phyloP scores from a whole-genome alignment of 2,329 filamentous ascomycete species.

The Aspergillus transmontanensis region DNA sequence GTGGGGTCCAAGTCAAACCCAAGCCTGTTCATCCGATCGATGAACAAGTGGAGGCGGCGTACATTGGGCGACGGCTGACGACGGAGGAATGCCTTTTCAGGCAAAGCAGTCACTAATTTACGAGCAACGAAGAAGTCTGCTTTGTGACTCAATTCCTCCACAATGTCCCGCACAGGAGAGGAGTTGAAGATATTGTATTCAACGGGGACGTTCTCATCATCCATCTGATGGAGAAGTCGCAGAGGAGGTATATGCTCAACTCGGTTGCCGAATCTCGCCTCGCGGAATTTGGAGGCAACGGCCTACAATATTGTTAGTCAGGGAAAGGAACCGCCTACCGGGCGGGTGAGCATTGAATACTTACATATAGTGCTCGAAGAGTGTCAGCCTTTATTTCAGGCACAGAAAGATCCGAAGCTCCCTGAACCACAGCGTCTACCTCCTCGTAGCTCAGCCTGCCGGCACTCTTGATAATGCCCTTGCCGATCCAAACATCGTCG shows the following conservation, averaged over 20 bases:
- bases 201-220: constrained; percentile 97
- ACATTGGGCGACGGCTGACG: constrained; percentile 83
- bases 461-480: constrained; percentile 87
- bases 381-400: constrained; percentile 70
- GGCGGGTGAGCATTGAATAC: constrained; percentile 28
- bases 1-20: constrained; percentile 87
- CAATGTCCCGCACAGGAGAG: constrained; percentile 83
- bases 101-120: constrained; percentile 75
- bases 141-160: constrained; percentile 94
- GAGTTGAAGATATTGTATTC: constrained; percentile 96
- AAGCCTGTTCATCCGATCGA: constrained; percentile 87
- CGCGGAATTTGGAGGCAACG: constrained; percentile 86
- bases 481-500: constrained; percentile 90
- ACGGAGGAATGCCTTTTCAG: constrained; percentile 89
- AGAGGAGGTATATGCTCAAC: constrained; percentile 80
- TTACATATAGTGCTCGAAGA: constrained; percentile 75
- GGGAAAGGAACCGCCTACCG: background rate
- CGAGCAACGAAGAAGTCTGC: constrained; percentile 87
- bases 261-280: constrained; percentile 79
- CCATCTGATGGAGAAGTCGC: constrained; percentile 86
- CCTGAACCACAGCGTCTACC: constrained; percentile 78
- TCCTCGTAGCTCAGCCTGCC: constrained; percentile 84
- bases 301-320: constrained; percentile 49
- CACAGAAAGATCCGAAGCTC: constrained; percentile 63
- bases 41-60: constrained; percentile 85